Evolutionary conservation across 768 basidiomycete genomes (phyloP), one percentile per base, ranked within the genome.

Genomic region (Suillus luteus): DNA sequence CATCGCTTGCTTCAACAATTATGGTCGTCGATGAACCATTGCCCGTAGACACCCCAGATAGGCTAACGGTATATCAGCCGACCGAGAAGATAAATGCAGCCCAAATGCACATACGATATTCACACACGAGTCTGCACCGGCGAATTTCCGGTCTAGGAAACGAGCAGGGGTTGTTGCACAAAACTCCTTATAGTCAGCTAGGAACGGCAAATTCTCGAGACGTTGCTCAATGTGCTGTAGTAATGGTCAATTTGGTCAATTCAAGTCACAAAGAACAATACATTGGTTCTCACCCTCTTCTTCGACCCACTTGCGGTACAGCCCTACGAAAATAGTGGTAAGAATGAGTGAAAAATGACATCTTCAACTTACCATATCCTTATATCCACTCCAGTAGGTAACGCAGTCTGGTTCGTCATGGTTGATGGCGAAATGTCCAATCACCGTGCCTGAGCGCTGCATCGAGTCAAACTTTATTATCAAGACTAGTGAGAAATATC

Each of bases 141-240:
- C 51, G 22, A 76, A 78, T 17, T 72, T 60, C 62, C 66, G 49
- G 0, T 67, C 41, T 15, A 62, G 48, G 55, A 77, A 73, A n/a
- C 31, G n/a, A 12, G 62, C 59, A 1, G 77, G 77, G 0, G 77
- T 78, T 2, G 77, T 75, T 1, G 75, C 74, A 58, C 76, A 77
- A 62, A 78, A 76, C 17, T 73, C 69, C 15, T 55, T 64, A 76
- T 75, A 78, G n/a, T 76, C 67, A 22, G 65, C 62, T 7, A 67
- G 63, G 9, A 57, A 7, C 0, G 70, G 75, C 14, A 78, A 60
- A 43, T 74, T 69, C 57, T 65, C 64, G 6, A 78, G 59, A 24
- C 68, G 69, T 7, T 73, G 69, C 15, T 72, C 69, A 41, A 73
- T 63, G 37, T 65, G 64, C 77, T 78, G 41, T n/a, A 24, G 17